Conservation (phyloP, 108 stramenopile species). For the Cyclotella choctawhatcheeana region DNA sequence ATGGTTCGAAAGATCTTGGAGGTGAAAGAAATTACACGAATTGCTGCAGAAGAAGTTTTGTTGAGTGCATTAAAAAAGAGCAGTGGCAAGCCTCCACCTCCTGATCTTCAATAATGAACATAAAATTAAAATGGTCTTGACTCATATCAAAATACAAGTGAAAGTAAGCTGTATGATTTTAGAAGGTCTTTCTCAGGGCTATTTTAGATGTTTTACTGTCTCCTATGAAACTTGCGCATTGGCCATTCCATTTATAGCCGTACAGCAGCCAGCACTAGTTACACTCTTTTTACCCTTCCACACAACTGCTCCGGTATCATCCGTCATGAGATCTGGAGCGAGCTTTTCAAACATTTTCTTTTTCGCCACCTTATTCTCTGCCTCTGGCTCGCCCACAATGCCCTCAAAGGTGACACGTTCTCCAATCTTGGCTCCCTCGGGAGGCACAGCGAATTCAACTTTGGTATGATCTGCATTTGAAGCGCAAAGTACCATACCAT, state of each 20-base stretch:
- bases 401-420: slow-evolving; percentile 84
- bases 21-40: slow-evolving; percentile 73
- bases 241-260: slow-evolving; percentile 81
- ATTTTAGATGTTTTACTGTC: background rate
- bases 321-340: slow-evolving; percentile 81
- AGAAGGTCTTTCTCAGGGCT: too few species aligned
- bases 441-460: slow-evolving; percentile 86
- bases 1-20: slow-evolving; percentile 85
- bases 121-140: too few species aligned
- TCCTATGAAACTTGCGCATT: slow-evolving; percentile 79
- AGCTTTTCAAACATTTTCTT: slow-evolving; percentile 90
- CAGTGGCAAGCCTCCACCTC: background rate
- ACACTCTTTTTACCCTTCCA: slow-evolving; percentile 74
- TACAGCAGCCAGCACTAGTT: slow-evolving; percentile 70
- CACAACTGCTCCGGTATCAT: slow-evolving; percentile 72
- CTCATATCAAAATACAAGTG: too few species aligned
- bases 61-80: background rate
- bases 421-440: slow-evolving; percentile 76
- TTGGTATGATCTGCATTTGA: slow-evolving; percentile 77
- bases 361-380: slow-evolving; percentile 90
- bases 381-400: slow-evolving; percentile 72
- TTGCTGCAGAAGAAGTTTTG: slow-evolving; percentile 54
- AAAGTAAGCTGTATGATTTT: too few species aligned
- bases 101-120: background rate
- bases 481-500: slow-evolving; percentile 95